Evolutionary conservation across 106 monocot genomes (phyloP).

Genomic region (Dendrobium huoshanense): DNA sequence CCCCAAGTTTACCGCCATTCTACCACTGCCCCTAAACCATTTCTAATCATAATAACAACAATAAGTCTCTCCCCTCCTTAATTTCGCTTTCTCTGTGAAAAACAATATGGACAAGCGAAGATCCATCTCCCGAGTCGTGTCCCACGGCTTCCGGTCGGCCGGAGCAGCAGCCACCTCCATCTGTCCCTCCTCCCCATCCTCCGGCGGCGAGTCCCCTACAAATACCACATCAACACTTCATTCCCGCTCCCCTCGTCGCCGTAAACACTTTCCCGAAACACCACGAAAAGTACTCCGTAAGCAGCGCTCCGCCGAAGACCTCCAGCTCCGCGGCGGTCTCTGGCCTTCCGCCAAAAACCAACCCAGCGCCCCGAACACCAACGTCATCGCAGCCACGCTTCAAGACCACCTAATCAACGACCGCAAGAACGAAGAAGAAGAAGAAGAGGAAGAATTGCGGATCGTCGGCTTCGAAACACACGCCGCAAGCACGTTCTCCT

Average conservation of each 20-base stretch:
- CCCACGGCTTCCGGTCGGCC: no score
- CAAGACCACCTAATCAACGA: constrained; percentile 6
- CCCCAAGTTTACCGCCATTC: no score
- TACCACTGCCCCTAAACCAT: no score
- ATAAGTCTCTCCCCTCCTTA: no score
- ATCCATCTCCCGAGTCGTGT: no score
- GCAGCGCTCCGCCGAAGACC: constrained; percentile 1
- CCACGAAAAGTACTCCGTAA: neutral
- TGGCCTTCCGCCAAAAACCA: constrained; percentile 15
- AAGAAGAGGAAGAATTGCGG: neutral
- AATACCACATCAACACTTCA: no score
- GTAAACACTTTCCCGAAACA: neutral
- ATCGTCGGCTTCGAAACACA: neutral
- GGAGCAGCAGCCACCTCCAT: no score
- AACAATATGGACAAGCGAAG: no score
- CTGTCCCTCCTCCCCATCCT: no score
- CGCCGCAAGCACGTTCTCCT: constrained; percentile 3
- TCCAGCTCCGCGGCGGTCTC: neutral
- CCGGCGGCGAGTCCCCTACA: neutral
- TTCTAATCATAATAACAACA: no score
- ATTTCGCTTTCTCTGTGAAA: no score
- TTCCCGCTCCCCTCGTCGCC: neutral
- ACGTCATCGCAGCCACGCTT: neutral
- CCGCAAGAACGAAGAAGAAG: neutral
- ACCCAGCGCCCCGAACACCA: neutral